phyloP scores from a whole-genome alignment of 2,329 filamentous ascomycete genomes.

The Didymella sp. region DNA sequence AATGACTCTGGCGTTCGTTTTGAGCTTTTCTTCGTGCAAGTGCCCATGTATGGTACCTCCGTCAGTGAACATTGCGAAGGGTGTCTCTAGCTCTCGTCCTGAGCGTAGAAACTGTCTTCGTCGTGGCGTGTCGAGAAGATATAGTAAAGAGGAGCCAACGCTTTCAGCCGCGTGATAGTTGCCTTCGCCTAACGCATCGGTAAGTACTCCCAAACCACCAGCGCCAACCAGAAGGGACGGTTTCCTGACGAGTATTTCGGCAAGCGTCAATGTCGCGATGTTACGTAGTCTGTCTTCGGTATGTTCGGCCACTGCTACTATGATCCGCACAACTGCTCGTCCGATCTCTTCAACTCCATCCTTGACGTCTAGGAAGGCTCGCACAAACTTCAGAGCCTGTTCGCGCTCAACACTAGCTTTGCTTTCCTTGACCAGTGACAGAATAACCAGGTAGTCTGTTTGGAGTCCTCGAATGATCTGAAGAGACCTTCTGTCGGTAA shows the following conservation, averaged over 20 bases:
- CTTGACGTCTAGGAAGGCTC: conserved; percentile 94
- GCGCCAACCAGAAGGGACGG: conserved; percentile 81
- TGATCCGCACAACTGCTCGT: conserved; percentile 82
- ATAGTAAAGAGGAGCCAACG: conserved; percentile 84
- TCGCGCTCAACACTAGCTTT: conserved; percentile 98
- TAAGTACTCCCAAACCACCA: conserved; percentile 83
- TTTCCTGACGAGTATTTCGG: conserved; percentile 88
- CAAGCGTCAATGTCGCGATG: conserved; percentile 91
- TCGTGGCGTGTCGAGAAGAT: conserved; percentile 83
- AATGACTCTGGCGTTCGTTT: conserved; percentile 91
- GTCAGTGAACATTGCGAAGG: conserved; percentile 91
- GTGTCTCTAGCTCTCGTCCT: conserved; percentile 85
- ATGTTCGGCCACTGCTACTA: conserved; percentile 89
- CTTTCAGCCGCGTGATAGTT: conserved; percentile 93
- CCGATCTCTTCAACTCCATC: conserved; percentile 89
- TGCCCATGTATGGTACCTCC: conserved; percentile 62
- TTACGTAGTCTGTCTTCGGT: conserved; percentile 83
- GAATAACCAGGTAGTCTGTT: conserved; percentile 89
- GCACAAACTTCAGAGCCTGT: conserved; percentile 94
- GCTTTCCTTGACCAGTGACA: conserved; percentile 92
- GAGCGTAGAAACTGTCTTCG: conserved; percentile 82
- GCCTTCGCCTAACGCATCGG: conserved; percentile 90
- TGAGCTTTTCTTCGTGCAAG: conserved; percentile 69
- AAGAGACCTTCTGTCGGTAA: conserved; percentile 88
- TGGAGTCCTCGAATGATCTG: conserved; percentile 86